These are phyloP conservation scores for Nothophytophthora sp. DNA, from an alignment of 352 stramenopile genomes.

Conservation along the genomic window DNA sequence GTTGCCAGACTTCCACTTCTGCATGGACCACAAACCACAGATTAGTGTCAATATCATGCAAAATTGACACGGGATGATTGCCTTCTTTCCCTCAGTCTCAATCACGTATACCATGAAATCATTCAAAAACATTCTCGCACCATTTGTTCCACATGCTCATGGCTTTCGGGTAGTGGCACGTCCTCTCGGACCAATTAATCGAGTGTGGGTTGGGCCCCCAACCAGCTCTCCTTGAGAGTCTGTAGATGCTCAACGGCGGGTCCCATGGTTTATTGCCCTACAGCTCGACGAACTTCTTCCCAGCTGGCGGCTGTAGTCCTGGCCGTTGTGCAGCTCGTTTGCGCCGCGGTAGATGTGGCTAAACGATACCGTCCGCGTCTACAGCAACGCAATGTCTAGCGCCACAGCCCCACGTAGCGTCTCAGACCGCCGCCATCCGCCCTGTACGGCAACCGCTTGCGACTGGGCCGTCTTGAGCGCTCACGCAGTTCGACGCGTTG, in stretches of 20 bases:
- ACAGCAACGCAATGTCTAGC: not conserved
- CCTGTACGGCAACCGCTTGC: too few species aligned
- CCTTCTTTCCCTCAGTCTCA: too few species aligned
- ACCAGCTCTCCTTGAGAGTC: constrained; percentile 57
- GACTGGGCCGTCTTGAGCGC: too few species aligned
- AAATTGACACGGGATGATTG: too few species aligned
- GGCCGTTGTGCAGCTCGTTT: constrained; percentile 67
- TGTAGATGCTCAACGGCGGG: constrained; percentile 60
- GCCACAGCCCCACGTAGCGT: not conserved
- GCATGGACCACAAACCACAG: too few species aligned
- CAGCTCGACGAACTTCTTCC: constrained; percentile 79
- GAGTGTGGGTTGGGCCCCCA: constrained; percentile 59
- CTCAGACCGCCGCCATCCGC: constrained; percentile 17
- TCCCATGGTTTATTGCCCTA: constrained; percentile 83
- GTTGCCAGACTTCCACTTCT: constrained; percentile 88
- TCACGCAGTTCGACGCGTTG: too few species aligned
- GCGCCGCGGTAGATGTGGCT: constrained; percentile 15
- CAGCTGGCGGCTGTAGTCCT: constrained; percentile 70
- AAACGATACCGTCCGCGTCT: constrained; percentile 6
- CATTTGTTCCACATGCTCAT: constrained; percentile 94
- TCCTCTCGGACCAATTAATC: constrained; percentile 85
- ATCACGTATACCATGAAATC: too few species aligned
- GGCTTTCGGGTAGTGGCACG: constrained; percentile 77
- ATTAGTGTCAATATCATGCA: too few species aligned
- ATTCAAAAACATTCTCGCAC: constrained; percentile 84